A percentile compares a stretch with the other conserved stretches of the same genome.
phyloP scores from a whole-genome alignment of 257 asterid genomes.

The Solanum raphanifolium region DNA sequence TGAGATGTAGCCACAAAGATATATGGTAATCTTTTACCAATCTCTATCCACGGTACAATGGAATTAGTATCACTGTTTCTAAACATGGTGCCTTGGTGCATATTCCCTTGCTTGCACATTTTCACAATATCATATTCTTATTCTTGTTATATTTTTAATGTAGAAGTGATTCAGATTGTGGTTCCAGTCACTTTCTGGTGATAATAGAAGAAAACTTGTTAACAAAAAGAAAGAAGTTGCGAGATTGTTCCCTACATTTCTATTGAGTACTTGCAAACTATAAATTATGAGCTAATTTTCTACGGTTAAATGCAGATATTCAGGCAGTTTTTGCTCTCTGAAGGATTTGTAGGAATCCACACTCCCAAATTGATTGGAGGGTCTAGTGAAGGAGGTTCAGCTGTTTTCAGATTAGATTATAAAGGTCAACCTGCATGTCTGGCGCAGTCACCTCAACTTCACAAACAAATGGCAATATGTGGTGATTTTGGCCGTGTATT shows the following conservation, averaged over 20 bases:
- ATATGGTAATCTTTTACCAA: neutral
- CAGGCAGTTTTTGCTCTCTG: slow-evolving; percentile 41
- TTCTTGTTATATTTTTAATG: neutral
- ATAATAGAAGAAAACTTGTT: neutral
- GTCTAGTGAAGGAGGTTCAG: slow-evolving; percentile 94
- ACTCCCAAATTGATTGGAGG: slow-evolving; percentile 83
- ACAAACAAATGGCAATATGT: slow-evolving; percentile 86
- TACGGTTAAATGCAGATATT: slow-evolving; percentile 34
- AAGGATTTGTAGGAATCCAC: slow-evolving; percentile 68
- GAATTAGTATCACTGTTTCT: neutral
- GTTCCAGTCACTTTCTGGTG: neutral
- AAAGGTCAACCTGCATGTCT: slow-evolving; percentile 84
- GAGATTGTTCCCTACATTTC: neutral
- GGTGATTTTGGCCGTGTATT: slow-evolving; percentile 83
- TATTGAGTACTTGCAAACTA: neutral
- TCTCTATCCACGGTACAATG: neutral
- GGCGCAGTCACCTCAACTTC: slow-evolving; percentile 95
- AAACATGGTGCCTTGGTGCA: neutral
- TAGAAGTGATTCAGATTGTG: neutral
- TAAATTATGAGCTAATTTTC: neutral
- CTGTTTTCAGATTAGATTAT: slow-evolving; percentile 76
- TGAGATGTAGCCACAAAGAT: neutral
- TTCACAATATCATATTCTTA: neutral
- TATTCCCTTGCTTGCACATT: neutral
- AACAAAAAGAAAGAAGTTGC: neutral